Evolutionary conservation across 805 yeast genomes (phyloP), one percentile per base, ranked within the genome.

Genomic region (Blastobotrys attinorum): DNA sequence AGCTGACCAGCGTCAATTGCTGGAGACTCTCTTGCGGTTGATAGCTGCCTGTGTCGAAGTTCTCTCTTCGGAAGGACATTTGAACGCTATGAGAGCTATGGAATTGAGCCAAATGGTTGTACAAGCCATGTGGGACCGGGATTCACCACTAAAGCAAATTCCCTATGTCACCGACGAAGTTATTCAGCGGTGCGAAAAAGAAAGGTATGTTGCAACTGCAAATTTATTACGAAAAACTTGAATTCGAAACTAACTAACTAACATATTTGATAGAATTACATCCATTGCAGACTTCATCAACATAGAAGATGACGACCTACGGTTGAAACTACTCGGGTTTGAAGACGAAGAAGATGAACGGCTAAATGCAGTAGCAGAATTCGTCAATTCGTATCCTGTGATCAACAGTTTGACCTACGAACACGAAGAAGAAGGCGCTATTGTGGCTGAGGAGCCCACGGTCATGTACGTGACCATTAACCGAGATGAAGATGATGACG

Each of bases 351-450:
- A 59, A 2, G 64, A 67, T 36, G 49, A 49, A 6, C 43, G 62
- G 16, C 63, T 89, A 53, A 67, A 71, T 32, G 71, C 69, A 20
- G 88, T 90, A 40, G 97, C 97, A 0, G 77, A 77, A 15, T 92
- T 90, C 67, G 95, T 88, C 43, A 92, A 92, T 62, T 77, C 74
- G 48, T 92, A 83, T 61, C 98, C 98, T 11, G 84, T 83, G 57
- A 69, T 92, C 43, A 97, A 90, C 40, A 29, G 23, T 15, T 22
- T 37, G n/a, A 50, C 66, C 48, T 56, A 81, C 8, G 69, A 71
- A 27, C 41, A 83, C 3, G 56, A 62, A 1, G 65, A 68, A 8
- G 55, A 51, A 10, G n/a, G n/a, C n/a, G 63, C 67, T 0, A 48
- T 76, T n/a, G 54, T 61, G 3, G 73, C 75, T 0, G 71, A 74